These are phyloP conservation scores for Rhizophagus sp. DNA, from an alignment of 192 early-diverging fungal species.

Conservation along the genomic window DNA sequence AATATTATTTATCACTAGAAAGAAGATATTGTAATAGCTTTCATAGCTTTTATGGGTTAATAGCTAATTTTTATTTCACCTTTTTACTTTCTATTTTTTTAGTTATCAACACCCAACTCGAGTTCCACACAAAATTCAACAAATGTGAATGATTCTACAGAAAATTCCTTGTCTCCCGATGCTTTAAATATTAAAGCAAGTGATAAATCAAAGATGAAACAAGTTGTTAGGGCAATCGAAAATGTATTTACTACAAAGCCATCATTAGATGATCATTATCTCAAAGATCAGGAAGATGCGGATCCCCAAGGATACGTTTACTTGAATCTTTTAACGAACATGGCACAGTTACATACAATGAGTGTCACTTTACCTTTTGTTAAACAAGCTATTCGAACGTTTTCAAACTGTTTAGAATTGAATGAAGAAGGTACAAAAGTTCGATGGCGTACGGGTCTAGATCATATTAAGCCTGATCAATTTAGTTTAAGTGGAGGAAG, in stretches of 20 bases:
- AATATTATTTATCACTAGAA: background rate
- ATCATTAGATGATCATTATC: constrained; percentile 1
- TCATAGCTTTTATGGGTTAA: background rate
- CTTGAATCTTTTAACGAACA: constrained; percentile 12
- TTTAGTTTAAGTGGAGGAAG: background rate
- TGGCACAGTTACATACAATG: constrained; percentile 20
- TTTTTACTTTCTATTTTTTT: background rate
- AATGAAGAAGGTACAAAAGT: constrained; percentile 20
- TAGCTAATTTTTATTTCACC: background rate
- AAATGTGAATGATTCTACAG: background rate
- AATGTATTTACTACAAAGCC: constrained; percentile 19
- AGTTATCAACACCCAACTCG: background rate
- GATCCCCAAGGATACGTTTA: constrained; percentile 12
- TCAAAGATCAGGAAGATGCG: constrained; percentile 19
- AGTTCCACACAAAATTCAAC: background rate
- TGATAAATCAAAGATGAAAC: constrained; percentile 23
- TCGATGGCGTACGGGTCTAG: background rate
- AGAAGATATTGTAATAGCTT: background rate
- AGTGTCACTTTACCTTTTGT: constrained; percentile 16
- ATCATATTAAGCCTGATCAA: background rate
- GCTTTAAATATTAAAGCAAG: background rate
- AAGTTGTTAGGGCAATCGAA: background rate
- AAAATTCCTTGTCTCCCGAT: background rate
- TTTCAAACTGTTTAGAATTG: constrained; percentile 22
- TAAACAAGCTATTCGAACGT: constrained; percentile 9